Evolutionary conservation across 108 stramenopile genomes (phyloP), one percentile per base, ranked within the genome.

Genomic region (Stephanodiscus triporus): DNA sequence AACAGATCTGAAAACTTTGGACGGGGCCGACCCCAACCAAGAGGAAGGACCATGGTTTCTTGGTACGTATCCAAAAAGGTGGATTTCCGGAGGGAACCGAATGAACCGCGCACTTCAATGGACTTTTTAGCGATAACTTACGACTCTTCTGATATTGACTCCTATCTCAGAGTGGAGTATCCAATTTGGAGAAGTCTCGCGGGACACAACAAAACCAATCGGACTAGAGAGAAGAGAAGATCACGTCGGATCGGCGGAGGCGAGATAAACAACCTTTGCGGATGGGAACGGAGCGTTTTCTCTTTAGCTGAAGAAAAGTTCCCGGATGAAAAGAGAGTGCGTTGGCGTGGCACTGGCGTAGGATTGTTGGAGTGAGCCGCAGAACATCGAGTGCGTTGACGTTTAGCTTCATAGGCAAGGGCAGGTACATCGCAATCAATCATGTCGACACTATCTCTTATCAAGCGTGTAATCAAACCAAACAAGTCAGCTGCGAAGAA

Each of bases 401-500:
- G 14, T 16, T 14, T 45, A 45, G 16, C 40, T 34, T 34, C 40
- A 1, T 45, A 45, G 16, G 13, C 2, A 0, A 45, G 13, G 43
- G 14, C 43, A 2, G 14, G 16, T 42, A 9, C 8, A 54, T 27
- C 27, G n/a, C 58, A 64, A 40, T 43, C 45, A 64, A 65, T 43
- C 8, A 65, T 65, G 63, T 43, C 63, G 17, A 65, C 45, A 42
- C 63, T 43, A 6, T 43, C 40, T 30, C 63, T 65, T 6, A 47
- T 63, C 40, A 26, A 43, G 23, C 40, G 43, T 49, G 40, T 65
- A 27, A 49, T 65, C 47, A 65, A 24, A 5, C 63, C 63, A 14
- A 65, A 24, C n/a, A 65, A 49, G 47, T 47, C 42, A 9, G 48
- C 43, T 17, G 63, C 63, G 14, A 65, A 65, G 63, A 65, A 65